Conservation (phyloP, 176 grass and related monocot genomes). For the Lolium perenne region DNA sequence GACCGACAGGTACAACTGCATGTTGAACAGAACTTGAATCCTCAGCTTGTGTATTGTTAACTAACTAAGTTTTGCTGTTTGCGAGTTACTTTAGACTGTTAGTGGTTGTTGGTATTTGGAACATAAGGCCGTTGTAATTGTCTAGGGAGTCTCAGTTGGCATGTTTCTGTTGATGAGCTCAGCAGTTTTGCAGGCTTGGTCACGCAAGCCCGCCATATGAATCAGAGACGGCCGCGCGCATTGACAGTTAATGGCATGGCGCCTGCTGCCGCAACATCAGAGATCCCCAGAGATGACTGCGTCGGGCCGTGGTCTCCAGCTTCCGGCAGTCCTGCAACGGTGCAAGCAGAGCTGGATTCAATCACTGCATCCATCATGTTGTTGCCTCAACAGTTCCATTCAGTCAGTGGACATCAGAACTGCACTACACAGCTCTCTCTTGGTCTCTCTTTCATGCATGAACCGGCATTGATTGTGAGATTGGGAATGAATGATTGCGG, state of each 20-base stretch:
- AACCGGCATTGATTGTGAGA: constrained; percentile 13
- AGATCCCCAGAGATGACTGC: neutral
- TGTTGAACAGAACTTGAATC: neutral
- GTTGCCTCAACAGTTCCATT: constrained; percentile 43
- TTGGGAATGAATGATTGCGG: constrained; percentile 4
- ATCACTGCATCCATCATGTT: constrained; percentile 45
- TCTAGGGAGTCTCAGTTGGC: neutral
- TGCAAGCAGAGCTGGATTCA: neutral
- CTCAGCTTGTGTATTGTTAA: neutral
- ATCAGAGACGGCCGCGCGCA: no score
- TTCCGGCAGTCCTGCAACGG: neutral
- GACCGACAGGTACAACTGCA: neutral
- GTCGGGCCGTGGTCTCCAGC: neutral
- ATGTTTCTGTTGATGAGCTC: neutral
- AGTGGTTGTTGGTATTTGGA: neutral
- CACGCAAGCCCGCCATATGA: no score
- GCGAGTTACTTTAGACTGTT: neutral
- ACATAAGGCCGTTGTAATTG: neutral
- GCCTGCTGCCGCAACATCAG: no score
- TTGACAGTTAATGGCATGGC: no score
- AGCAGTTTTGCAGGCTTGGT: neutral
- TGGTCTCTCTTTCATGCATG: constrained; percentile 27
- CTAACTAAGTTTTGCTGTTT: neutral
- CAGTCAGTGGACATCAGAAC: constrained; percentile 8
- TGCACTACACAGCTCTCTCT: neutral